Evolutionary conservation across 768 basidiomycete genomes (phyloP).

Genomic region (Ramaria rubella): DNA sequence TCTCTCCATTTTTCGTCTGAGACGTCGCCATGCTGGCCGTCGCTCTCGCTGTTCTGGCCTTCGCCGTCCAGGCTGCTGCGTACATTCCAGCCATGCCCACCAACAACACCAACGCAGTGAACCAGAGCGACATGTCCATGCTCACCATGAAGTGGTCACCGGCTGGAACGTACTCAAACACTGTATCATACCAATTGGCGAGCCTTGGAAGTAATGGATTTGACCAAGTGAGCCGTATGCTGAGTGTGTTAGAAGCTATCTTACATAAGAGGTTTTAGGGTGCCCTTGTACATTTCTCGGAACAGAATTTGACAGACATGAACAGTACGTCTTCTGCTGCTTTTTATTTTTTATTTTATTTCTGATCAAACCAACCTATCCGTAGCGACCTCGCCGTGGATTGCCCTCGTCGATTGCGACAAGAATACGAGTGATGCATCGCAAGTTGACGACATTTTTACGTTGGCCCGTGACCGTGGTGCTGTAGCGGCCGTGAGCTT

Average conservation of each 20-base stretch:
- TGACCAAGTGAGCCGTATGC: slow-evolving; percentile 42
- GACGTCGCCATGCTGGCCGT: not conserved
- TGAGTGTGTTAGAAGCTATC: slow-evolving; percentile 3
- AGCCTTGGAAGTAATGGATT: slow-evolving; percentile 43
- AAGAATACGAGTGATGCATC: slow-evolving; percentile 61
- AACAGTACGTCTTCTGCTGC: slow-evolving; percentile 34
- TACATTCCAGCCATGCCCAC: slow-evolving; percentile 73
- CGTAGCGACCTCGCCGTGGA: slow-evolving; percentile 84
- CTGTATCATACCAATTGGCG: slow-evolving; percentile 55
- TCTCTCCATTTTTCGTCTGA: slow-evolving; percentile 8
- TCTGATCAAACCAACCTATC: too few species aligned
- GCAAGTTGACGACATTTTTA: slow-evolving; percentile 67
- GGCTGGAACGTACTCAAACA: slow-evolving; percentile 47
- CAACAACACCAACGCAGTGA: slow-evolving; percentile 50
- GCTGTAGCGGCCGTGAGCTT: slow-evolving; percentile 68
- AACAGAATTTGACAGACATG: slow-evolving; percentile 41
- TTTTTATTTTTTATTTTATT: not conserved
- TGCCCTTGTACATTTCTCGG: slow-evolving; percentile 78
- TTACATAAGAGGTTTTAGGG: slow-evolving; percentile 52
- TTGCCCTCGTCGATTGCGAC: slow-evolving; percentile 84
- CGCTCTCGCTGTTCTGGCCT: slow-evolving; percentile 5
- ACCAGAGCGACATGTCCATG: slow-evolving; percentile 50
- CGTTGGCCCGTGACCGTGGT: slow-evolving; percentile 68
- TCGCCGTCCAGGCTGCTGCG: slow-evolving; percentile 22
- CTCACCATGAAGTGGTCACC: slow-evolving; percentile 57